phyloP scores from a whole-genome alignment of 495 filamentous ascomycete species.

The Haplographium delicatum region DNA sequence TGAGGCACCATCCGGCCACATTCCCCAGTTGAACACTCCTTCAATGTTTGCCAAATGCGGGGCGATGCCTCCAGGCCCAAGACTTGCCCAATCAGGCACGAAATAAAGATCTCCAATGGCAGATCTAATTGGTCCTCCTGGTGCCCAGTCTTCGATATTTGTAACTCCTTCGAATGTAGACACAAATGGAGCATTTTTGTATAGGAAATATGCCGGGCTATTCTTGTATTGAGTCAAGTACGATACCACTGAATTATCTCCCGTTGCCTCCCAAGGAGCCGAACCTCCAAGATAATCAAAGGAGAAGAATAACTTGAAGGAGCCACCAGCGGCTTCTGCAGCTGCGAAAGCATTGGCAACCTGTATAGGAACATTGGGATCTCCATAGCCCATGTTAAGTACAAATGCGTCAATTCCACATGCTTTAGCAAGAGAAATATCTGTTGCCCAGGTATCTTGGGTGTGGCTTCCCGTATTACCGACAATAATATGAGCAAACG shows the following conservation, averaged over 20 bases:
- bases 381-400: slow-evolving; percentile 24
- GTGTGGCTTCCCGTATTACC: slow-evolving; percentile 20
- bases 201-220: slow-evolving; percentile 47
- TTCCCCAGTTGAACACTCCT: slow-evolving; percentile 63
- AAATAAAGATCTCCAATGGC: slow-evolving; percentile 48
- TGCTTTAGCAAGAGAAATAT: slow-evolving; percentile 50
- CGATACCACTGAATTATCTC: slow-evolving; percentile 40
- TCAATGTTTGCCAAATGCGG: slow-evolving; percentile 45
- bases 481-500: slow-evolving; percentile 23
- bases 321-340: background rate
- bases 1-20: slow-evolving; percentile 60
- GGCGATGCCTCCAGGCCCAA: slow-evolving; percentile 46
- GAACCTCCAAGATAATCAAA: slow-evolving; percentile 20
- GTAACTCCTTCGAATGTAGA: slow-evolving; percentile 65
- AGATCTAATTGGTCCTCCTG: slow-evolving; percentile 40
- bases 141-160: slow-evolving; percentile 53
- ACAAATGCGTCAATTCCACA: slow-evolving; percentile 57
- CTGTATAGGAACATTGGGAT: slow-evolving; percentile 17
- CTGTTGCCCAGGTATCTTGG: slow-evolving; percentile 28
- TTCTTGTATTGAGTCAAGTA: slow-evolving; percentile 52
- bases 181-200: slow-evolving; percentile 56
- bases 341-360: slow-evolving; percentile 22
- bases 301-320: slow-evolving; percentile 20
- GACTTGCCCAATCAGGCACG: slow-evolving; percentile 58
- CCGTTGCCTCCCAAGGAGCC: slow-evolving; percentile 40